Conservation (phyloP, 2,329 filamentous ascomycete species). For the Piedraia hortae region DNA sequence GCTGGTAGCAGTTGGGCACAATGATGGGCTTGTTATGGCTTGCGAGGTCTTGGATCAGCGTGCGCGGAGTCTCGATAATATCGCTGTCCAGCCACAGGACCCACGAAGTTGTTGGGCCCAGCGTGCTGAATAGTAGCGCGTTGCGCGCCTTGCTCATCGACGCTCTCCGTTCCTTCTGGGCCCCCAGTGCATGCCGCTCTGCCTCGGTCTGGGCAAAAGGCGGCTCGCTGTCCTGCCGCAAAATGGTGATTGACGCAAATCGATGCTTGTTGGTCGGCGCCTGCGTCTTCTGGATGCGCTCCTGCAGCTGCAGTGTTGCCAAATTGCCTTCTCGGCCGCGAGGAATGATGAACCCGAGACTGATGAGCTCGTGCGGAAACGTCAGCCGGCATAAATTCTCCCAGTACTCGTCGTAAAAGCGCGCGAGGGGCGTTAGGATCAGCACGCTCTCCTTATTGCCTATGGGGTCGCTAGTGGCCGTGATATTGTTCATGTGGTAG, state of each 20-base stretch:
- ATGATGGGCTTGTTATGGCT: conserved; percentile 70
- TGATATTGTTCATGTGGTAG: conserved; percentile 89
- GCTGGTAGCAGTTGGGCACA: conserved; percentile 85
- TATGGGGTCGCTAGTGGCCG: conserved; percentile 47
- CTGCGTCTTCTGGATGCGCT: conserved; percentile 63
- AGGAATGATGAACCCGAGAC: conserved; percentile 82
- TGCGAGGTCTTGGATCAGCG: conserved; percentile 77
- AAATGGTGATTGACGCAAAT: conserved; percentile 80
- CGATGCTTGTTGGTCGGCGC: conserved; percentile 52
- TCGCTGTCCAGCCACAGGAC: conserved; percentile 90
- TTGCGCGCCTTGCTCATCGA: conserved; percentile 89
- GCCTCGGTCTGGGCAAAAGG: conserved; percentile 54
- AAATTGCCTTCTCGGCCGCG: conserved; percentile 79
- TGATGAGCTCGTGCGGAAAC: conserved; percentile 88
- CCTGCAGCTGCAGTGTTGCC: conserved; percentile 58
- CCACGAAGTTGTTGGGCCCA: conserved; percentile 79
- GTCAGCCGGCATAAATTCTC: conserved; percentile 59
- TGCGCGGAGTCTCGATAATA: conserved; percentile 61
- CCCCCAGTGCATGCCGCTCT: conserved; percentile 72
- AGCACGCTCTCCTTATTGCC: conserved; percentile 64
- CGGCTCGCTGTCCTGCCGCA: conserved; percentile 80
- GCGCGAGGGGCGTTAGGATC: conserved; percentile 72
- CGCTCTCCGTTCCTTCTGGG: conserved; percentile 63
- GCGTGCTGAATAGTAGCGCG: conserved; percentile 77
- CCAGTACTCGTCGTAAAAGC: conserved; percentile 91